Evolutionary conservation across 768 basidiomycete genomes (phyloP).

Genomic region (Suillus subaureus): DNA sequence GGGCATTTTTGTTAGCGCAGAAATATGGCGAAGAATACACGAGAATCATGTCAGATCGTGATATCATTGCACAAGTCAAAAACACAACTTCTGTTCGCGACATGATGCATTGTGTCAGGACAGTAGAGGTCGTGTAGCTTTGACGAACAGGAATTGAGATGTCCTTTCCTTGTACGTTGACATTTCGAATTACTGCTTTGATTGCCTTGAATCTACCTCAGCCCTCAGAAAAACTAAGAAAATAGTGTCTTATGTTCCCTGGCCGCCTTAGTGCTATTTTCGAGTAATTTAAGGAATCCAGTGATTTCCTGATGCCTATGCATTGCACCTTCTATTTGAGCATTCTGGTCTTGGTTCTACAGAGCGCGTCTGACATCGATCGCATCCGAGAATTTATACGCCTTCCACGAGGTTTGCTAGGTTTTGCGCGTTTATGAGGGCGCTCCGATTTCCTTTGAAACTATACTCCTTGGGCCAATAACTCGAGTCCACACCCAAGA

Average conservation of each 20-base stretch:
- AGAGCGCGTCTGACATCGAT: constrained; percentile 28
- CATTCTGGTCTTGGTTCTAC: constrained; percentile 16
- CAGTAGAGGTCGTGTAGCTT: background rate
- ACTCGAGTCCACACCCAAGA: background rate
- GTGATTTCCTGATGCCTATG: no score
- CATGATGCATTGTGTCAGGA: background rate
- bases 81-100: background rate
- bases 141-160: no score
- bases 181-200: no score
- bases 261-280: no score
- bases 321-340: constrained; percentile 29
- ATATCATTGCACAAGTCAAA: background rate
- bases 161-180: no score
- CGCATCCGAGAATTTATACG: constrained; percentile 20
- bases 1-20: background rate
- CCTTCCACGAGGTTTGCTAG: constrained; percentile 11
- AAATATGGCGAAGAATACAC: background rate
- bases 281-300: no score
- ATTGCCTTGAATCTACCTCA: no score
- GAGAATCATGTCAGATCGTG: background rate
- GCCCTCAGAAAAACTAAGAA: no score
- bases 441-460: constrained; percentile 12
- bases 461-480: background rate
- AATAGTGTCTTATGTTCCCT: no score
- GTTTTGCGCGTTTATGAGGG: constrained; percentile 28